Evolutionary conservation across 179 eudicot species (phyloP), one percentile per base, ranked within the genome.

Genomic region (Vitellaria paradoxa): DNA sequence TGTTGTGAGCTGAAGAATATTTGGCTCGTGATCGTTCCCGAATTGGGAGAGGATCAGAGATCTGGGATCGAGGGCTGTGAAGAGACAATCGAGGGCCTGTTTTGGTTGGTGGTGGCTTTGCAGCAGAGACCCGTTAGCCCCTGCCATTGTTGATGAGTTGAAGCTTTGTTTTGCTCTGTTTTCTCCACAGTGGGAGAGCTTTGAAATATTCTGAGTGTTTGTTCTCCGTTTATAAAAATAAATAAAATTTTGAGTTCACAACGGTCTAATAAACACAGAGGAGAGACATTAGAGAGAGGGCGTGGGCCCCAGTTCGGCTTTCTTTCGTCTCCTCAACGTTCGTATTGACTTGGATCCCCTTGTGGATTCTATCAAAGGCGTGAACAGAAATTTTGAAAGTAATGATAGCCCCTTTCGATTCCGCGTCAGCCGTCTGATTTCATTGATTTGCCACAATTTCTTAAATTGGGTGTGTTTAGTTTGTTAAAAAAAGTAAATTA

Each of bases 1-100:
- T 7, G 91, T 84, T 4, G 85, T 77, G 68, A 88, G 82, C 59
- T 81, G 86, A 69, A 87, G 77, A 23, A 77, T 37, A 45, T 72
- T 82, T 59, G 84, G 85, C 17, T 73, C 68, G 1, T 70, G 30
- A 9, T 83, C 73, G 61, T 76, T 76, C 15, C 81, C 80, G 20
- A 78, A 79, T 24, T 87, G 90, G n/a, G 91, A 87, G 59, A 87
- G 86, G 57, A 89, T 75, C 2, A 85, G 79, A 0, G 96, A 86
- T 68, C 66, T 80, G 62, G 95, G 89, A 50, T 90, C 96, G 64
- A 89, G 82, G 18, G 83, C 56, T 0, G 84, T 40, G 80, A 79
- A 78, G 53, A 82, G 81, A 64, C 63, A 76, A 7, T 77, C 76
- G n/a, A 81, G 78, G 57, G 83, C 37, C 1, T 70, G 75, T 57